phyloP scores from a whole-genome alignment of 2,329 filamentous ascomycete genomes.

The Cylindrodendrum hubeiense region DNA sequence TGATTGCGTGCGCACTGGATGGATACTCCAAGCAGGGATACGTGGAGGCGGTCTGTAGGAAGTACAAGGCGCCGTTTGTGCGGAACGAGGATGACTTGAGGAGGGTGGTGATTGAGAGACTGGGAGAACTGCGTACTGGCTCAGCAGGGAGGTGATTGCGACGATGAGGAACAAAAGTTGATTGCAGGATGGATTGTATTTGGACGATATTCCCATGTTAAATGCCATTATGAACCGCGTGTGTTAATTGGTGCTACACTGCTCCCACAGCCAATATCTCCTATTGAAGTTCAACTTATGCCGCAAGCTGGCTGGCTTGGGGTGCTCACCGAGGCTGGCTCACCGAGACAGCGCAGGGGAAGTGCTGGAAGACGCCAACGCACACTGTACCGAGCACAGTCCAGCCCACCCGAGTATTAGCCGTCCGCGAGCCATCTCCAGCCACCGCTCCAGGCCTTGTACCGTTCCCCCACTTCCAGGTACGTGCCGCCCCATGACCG shows the following conservation, averaged over 20 bases:
- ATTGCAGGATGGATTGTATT: background rate
- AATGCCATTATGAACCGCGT: too few relatives aligned
- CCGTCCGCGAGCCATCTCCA: background rate
- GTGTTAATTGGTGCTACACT: too few relatives aligned
- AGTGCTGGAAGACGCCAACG: background rate
- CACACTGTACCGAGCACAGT: background rate
- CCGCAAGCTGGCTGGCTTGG: background rate
- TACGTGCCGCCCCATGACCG: slow-evolving; percentile 11
- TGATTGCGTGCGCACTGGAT: slow-evolving; percentile 65
- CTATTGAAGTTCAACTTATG: too few relatives aligned
- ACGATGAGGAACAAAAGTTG: background rate
- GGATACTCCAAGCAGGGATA: slow-evolving; percentile 71
- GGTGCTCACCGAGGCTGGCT: background rate
- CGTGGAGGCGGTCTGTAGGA: slow-evolving; percentile 67
- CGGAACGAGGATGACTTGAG: slow-evolving; percentile 56
- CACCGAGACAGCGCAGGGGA: background rate
- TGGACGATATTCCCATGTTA: background rate
- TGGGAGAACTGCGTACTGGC: slow-evolving; percentile 6
- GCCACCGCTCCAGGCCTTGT: slow-evolving; percentile 19
- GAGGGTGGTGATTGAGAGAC: slow-evolving; percentile 45
- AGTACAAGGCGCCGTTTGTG: slow-evolving; percentile 59
- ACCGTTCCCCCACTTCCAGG: slow-evolving; percentile 10
- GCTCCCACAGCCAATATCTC: too few relatives aligned
- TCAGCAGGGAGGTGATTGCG: background rate
- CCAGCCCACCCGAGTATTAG: background rate